Evolutionary conservation across 345 rosid species (phyloP).

Genomic region (Orychophragmus violaceus): DNA sequence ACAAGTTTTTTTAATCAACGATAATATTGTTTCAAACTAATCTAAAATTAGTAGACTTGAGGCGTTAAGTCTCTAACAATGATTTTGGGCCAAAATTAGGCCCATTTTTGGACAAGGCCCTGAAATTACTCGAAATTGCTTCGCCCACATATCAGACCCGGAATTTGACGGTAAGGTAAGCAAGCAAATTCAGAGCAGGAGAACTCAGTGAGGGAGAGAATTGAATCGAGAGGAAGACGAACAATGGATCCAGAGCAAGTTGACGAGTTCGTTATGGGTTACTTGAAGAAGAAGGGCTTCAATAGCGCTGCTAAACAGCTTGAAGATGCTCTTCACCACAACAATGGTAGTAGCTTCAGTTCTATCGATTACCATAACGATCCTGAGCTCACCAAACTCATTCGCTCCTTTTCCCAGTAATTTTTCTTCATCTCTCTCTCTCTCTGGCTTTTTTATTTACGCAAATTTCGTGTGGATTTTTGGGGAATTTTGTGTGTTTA

Average conservation of each 20-base stretch:
- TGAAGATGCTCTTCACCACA: conserved; percentile 55
- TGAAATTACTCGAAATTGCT: not conserved
- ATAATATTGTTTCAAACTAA: not conserved
- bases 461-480: not conserved
- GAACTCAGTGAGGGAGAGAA: not conserved
- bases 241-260: conserved; percentile 58
- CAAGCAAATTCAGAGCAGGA: not conserved
- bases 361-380: conserved; percentile 51
- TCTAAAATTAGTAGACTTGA: too few species aligned
- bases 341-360: conserved; percentile 28
- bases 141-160: not conserved
- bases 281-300: conserved; percentile 89
- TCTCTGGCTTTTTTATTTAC: not conserved
- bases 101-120: not conserved
- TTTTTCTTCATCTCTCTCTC: not conserved
- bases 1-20: not conserved
- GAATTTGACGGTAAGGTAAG: not conserved
- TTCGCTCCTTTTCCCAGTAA: conserved; percentile 72
- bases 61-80: too few species aligned
- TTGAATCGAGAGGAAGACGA: conserved; percentile 5
- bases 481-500: not conserved
- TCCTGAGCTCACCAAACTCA: conserved; percentile 65
- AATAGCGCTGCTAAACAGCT: conserved; percentile 39
- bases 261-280: conserved; percentile 52
- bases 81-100: not conserved